phyloP scores from a whole-genome alignment of 805 yeast genomes.

The Saccharomyces jurei region DNA sequence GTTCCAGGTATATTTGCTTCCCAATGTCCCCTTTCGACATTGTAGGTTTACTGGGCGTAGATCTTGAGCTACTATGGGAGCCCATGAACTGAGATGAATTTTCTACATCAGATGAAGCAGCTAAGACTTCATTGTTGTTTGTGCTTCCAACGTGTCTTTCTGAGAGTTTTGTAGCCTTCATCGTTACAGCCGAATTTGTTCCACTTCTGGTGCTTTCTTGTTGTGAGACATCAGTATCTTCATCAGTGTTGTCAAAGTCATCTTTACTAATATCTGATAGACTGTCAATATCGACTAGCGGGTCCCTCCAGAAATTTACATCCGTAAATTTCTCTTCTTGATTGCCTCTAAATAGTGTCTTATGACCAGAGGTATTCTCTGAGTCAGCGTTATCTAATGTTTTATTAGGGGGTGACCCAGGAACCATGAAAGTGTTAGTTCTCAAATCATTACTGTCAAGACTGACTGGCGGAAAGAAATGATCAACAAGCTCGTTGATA shows the following conservation, averaged over 20 bases:
- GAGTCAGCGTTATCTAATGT: conserved; percentile 13
- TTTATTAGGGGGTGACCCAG: conserved; percentile 24
- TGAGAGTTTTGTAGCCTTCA: background rate
- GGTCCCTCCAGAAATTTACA: conserved; percentile 87
- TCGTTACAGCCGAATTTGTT: background rate
- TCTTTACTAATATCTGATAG: conserved; percentile 44
- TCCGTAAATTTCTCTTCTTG: conserved; percentile 56
- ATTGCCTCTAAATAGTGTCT: conserved; percentile 16
- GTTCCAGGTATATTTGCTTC: conserved; percentile 26
- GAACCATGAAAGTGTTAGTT: conserved; percentile 24
- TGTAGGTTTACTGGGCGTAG: conserved; percentile 2
- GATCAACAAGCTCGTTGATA: conserved; percentile 91
- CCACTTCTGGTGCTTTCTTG: conserved; percentile 6
- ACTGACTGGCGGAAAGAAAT: conserved; percentile 84
- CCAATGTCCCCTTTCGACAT: conserved; percentile 21
- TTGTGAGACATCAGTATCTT: conserved; percentile 3
- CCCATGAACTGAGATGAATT: background rate
- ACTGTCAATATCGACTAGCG: conserved; percentile 55
- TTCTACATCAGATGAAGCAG: background rate
- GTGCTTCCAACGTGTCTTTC: background rate
- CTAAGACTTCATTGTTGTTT: background rate
- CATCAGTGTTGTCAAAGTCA: conserved; percentile 15
- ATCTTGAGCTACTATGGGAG: background rate
- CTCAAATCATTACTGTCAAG: conserved; percentile 26
- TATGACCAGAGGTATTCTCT: conserved; percentile 12